Base-by-base conservation (phyloP, 1,284 basidiomycete genomes). In the Sporisorium reilianum region DNA sequence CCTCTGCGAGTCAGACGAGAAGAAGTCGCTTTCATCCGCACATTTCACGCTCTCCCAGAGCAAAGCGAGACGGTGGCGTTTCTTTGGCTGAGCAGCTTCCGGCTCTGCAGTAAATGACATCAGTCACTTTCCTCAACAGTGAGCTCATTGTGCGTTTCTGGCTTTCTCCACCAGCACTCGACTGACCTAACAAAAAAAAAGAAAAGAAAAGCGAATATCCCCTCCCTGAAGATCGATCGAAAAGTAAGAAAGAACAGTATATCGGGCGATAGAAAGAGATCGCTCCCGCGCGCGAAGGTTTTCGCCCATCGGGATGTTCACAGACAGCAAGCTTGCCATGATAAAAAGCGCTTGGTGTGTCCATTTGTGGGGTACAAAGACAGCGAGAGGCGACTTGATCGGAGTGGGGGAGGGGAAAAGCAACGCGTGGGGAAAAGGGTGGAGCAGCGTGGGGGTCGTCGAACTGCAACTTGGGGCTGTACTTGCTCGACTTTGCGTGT, bases 121-220 rank as follows among this genome's bases (percentile, higher is more conserved):
- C 42, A 25, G 44, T 45, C 30, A 46, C 22, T 12, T 11, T 2
- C 6, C 23, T 40, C 3, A n/a, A n/a, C 5, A 40, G 59, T 70
- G 67, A 70, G 67, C 62, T 70, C 61, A 70, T 64, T 28, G 53
- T 63, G 66, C 66, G 52, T 69, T 59, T 32, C 8, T 23, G 11
- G 36, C 36, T 38, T 38, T 9, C 28, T 30, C 5, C 28, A 30
- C n/a, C n/a, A n/a, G n/a, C n/a, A n/a, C n/a, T n/a, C n/a, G n/a
- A n/a, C n/a, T n/a, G n/a, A n/a, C n/a, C n/a, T n/a, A n/a, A n/a
- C n/a, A n/a, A n/a, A n/a, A n/a, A n/a, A n/a, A n/a, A n/a, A n/a
- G n/a, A n/a, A n/a, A n/a, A n/a, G n/a, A n/a, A n/a, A n/a, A n/a
- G n/a, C n/a, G n/a, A n/a, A n/a, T n/a, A n/a, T n/a, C n/a, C n/a